Evolutionary conservation across 352 stramenopile species (phyloP), one percentile per base, ranked within the genome.

Genomic region (Pythium volutum): DNA sequence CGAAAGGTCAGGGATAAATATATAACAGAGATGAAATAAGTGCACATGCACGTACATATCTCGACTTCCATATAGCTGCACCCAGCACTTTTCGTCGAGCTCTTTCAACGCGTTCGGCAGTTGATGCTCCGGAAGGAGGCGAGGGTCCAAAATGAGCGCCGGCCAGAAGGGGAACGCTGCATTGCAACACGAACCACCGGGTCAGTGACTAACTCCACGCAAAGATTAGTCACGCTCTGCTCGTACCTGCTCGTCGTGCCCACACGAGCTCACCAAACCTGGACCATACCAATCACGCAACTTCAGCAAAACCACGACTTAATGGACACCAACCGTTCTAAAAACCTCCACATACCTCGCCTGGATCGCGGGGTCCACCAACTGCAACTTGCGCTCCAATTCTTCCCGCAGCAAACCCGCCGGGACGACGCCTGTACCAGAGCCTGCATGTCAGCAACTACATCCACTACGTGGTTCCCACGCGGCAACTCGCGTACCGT

Each of bases 111-210:
- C 59, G 8, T 33, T 58, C 4, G 50, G 39, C 9, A 59, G 22
- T 14, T 66, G n/a, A 12, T 66, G 20, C 2, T 55, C 43, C 0
- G 59, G 49, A 25, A 66, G 59, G 9, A 42, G 10, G 4, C 49
- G 59, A 20, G 59, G 59, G 39, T 66, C 59, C 25, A 66, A 33
- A 18, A 66, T 59, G 22, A 66, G 39, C 7, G 49, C 59, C 6
- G 59, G 59, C 59, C 59, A 66, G 27, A 29, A 66, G 0, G 59
- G 59, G 23, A 66, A 66, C 2, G 22, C 59, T 66, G 33, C 7
- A 26, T 33, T 52, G 18, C 9, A 42, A 43, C 45, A 42, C 11
- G 10, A 6, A 15, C 16, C 18, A 36, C 4, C 18, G 20, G n/a
- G 22, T 53, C n/a, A 51, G 15, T 20, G 27, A 20, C 8, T n/a